phyloP scores from a whole-genome alignment of 192 early-diverging fungal species.

The Mortierella alpina region DNA sequence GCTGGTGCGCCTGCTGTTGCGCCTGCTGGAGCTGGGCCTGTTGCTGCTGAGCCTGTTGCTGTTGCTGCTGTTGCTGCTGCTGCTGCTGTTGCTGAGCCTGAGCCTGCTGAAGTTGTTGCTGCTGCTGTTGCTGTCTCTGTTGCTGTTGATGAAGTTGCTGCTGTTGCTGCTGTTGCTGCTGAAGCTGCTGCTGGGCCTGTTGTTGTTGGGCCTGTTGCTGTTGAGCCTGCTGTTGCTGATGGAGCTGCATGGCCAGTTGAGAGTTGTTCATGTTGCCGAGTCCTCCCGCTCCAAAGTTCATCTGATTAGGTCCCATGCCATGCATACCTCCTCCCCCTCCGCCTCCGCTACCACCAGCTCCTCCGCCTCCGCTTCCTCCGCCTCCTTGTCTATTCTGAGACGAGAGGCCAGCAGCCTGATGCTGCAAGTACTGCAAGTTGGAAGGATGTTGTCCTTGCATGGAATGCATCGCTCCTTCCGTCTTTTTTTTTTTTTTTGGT shows the following conservation, averaged over 20 bases:
- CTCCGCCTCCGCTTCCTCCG: conserved; percentile 6
- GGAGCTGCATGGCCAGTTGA: conserved; percentile 34
- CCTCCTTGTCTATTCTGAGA: conserved; percentile 23
- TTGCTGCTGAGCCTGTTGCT: conserved; percentile 18
- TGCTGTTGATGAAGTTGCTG: conserved; percentile 42
- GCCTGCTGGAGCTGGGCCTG: conserved; percentile 16
- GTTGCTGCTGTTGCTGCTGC: conserved; percentile 31
- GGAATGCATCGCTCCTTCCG: conserved; percentile 12
- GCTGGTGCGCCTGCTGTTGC: conserved; percentile 37
- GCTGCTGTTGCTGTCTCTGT: conserved; percentile 21
- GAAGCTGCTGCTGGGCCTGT: conserved; percentile 35
- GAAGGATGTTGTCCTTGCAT: conserved; percentile 33
- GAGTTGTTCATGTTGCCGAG: conserved; percentile 18
- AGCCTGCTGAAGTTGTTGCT: conserved; percentile 34
- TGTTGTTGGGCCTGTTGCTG: conserved; percentile 22
- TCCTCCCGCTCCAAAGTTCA: conserved; percentile 15
- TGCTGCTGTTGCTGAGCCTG: conserved; percentile 32
- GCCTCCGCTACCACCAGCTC: neutral
- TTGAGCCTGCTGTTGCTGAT: conserved; percentile 20
- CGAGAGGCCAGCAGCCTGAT: conserved; percentile 11
- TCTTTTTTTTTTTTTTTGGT: neutral
- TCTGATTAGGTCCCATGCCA: conserved; percentile 18
- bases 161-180: conserved; percentile 28
- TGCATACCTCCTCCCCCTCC: conserved; percentile 11
- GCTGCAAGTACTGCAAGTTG: conserved; percentile 30